Percentiles rank a stretch among this genome's conserved stretches.
Conservation (phyloP, 2,329 filamentous ascomycete species). For the Mycocentrospora acerina region DNA sequence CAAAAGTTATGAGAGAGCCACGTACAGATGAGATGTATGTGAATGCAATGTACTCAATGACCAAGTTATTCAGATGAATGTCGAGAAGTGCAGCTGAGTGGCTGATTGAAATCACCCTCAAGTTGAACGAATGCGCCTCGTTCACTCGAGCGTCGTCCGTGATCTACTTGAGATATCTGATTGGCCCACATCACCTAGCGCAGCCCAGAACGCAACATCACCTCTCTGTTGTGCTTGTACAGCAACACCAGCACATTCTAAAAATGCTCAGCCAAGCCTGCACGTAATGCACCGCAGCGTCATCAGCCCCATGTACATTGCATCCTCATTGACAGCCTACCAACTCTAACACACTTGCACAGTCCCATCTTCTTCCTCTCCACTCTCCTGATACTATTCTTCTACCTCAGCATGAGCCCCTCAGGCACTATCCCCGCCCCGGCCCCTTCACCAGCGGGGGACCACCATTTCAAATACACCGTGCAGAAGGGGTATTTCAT, state of each 20-base stretch:
- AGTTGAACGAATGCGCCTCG: no score
- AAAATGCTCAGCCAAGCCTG: background rate
- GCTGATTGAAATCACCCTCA: no score
- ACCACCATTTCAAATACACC: slow-evolving; percentile 57
- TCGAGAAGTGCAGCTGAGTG: background rate
- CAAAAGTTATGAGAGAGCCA: slow-evolving; percentile 23
- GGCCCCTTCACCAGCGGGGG: slow-evolving; percentile 1
- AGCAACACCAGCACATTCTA: background rate
- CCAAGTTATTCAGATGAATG: slow-evolving; percentile 1
- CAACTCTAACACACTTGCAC: background rate
- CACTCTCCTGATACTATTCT: slow-evolving; percentile 4
- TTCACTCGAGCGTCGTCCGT: background rate
- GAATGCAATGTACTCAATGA: slow-evolving; percentile 11
- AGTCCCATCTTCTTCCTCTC: slow-evolving; percentile 19
- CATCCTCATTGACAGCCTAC: background rate
- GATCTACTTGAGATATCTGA: background rate
- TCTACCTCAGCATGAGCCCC: slow-evolving; percentile 7
- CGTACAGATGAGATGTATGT: slow-evolving; percentile 12
- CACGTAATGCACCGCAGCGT: background rate
- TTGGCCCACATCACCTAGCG: background rate
- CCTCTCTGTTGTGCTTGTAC: background rate
- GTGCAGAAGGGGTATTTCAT: slow-evolving; percentile 63
- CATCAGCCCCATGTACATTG: background rate
- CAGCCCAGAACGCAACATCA: background rate
- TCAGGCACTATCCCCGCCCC: slow-evolving; percentile 1